Evolutionary conservation across 176 grass and related monocot genomes (phyloP).

Genomic region (Carex cristatella): DNA sequence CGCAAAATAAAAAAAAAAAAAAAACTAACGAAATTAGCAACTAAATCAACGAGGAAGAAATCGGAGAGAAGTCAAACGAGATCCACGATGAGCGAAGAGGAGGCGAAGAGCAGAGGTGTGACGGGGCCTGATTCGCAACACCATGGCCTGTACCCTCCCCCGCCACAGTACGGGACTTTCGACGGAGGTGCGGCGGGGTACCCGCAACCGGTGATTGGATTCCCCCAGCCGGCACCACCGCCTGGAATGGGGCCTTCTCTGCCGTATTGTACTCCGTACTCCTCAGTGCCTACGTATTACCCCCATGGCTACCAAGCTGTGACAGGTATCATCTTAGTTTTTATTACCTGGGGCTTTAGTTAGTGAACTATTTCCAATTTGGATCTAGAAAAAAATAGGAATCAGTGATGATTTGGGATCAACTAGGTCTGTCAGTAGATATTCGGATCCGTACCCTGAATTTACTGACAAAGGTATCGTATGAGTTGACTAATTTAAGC

Average conservation of each 20-base stretch:
- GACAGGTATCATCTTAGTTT: conserved; percentile 43
- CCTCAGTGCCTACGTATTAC: conserved; percentile 50
- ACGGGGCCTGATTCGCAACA: conserved; percentile 1
- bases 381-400: neutral
- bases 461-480: neutral
- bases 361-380: neutral
- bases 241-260: conserved; percentile 30
- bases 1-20: neutral
- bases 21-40: neutral
- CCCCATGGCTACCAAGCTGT: conserved; percentile 58
- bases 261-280: conserved; percentile 36
- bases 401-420: neutral
- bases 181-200: conserved; percentile 18
- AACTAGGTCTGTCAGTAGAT: neutral
- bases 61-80: conserved; percentile 9
- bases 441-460: neutral
- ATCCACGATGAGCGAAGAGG: conserved; percentile 12
- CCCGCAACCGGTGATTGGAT: conserved; percentile 61
- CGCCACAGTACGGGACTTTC: conserved; percentile 68
- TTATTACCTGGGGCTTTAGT: neutral
- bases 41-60: neutral
- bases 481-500: neutral
- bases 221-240: conserved; percentile 56
- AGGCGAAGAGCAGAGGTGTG: conserved; percentile 16
- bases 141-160: neutral